Conservation (phyloP, 2,329 filamentous ascomycete species). For the Paracoccidioides brasiliensis region DNA sequence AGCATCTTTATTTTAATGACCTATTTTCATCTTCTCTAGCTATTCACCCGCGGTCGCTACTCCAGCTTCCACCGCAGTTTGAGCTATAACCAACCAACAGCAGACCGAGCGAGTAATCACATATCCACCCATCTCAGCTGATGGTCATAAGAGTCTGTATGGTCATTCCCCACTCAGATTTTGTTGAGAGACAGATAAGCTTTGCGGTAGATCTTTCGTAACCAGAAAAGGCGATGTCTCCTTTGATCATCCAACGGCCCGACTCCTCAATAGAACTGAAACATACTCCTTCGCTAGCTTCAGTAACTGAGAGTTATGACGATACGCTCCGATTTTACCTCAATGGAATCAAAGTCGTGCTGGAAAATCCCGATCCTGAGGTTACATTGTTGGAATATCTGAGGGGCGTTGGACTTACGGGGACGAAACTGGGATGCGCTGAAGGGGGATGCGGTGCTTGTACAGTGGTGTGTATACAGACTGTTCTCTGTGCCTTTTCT, state of each 20-base stretch:
- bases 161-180: too few species aligned
- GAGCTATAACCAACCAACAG: too few species aligned
- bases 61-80: too few species aligned
- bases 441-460: conserved; percentile 96
- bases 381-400: conserved; percentile 87
- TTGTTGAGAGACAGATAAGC: too few species aligned
- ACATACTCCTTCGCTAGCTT: conserved; percentile 33
- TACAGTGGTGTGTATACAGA: conserved; percentile 52
- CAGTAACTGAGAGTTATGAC: conserved; percentile 64
- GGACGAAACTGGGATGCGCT: conserved; percentile 90
- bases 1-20: too few species aligned
- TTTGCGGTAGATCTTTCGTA: too few species aligned
- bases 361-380: conserved; percentile 83
- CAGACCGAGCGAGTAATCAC: too few species aligned
- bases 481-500: background rate
- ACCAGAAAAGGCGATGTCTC: background rate
- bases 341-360: conserved; percentile 77
- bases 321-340: conserved; percentile 86
- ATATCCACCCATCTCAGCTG: too few species aligned
- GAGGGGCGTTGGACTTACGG: conserved; percentile 80
- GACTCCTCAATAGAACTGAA: background rate
- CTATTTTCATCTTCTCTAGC: too few species aligned
- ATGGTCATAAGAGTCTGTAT: too few species aligned
- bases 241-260: background rate
- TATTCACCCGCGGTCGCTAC: too few species aligned